Percentiles rank a stretch among this genome's conserved stretches.
These are phyloP conservation scores for Cantharellus anzutake DNA, from an alignment of 768 basidiomycete genomes.

Conservation along the genomic window DNA sequence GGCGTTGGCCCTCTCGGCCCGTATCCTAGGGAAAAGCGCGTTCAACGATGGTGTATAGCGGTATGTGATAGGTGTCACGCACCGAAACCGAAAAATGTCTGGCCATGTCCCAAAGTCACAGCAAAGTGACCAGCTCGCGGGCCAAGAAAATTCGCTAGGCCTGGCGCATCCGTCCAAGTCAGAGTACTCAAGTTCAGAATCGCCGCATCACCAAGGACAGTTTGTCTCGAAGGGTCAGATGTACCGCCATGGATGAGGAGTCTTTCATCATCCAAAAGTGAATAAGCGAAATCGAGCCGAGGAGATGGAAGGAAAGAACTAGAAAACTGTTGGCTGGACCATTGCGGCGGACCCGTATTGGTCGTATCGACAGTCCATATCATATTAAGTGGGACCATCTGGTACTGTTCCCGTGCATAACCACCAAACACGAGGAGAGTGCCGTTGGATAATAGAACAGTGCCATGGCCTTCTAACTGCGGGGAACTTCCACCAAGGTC, in stretches of 20 bases:
- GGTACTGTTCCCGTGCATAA: slow-evolving; percentile 18
- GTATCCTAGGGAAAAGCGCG: slow-evolving; percentile 23
- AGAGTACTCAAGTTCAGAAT: slow-evolving; percentile 36
- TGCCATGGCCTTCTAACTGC: slow-evolving; percentile 52
- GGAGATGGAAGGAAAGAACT: slow-evolving; percentile 25
- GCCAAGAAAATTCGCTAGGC: slow-evolving; percentile 35
- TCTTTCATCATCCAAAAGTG: slow-evolving; percentile 28
- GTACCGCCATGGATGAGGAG: slow-evolving; percentile 62
- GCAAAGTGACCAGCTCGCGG: slow-evolving; percentile 59
- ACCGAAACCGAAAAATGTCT: slow-evolving; percentile 69
- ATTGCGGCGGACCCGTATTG: slow-evolving; percentile 30
- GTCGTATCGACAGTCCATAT: slow-evolving; percentile 49
- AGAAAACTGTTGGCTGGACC: slow-evolving; percentile 19
- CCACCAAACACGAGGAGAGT: slow-evolving; percentile 62
- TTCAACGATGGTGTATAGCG: not conserved
- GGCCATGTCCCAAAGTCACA: slow-evolving; percentile 29
- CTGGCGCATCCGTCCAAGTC: slow-evolving; percentile 37
- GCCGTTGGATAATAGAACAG: slow-evolving; percentile 49
- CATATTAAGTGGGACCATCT: slow-evolving; percentile 34
- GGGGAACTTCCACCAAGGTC: slow-evolving; percentile 29
- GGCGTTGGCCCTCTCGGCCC: slow-evolving; percentile 31
- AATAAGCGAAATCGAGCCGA: slow-evolving; percentile 41
- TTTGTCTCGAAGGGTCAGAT: slow-evolving; percentile 31
- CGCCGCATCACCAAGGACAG: slow-evolving; percentile 48
- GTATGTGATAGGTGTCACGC: not conserved